Evolutionary conservation across 2,329 filamentous ascomycete genomes (phyloP).

Genomic region (Colletotrichum paranaense): DNA sequence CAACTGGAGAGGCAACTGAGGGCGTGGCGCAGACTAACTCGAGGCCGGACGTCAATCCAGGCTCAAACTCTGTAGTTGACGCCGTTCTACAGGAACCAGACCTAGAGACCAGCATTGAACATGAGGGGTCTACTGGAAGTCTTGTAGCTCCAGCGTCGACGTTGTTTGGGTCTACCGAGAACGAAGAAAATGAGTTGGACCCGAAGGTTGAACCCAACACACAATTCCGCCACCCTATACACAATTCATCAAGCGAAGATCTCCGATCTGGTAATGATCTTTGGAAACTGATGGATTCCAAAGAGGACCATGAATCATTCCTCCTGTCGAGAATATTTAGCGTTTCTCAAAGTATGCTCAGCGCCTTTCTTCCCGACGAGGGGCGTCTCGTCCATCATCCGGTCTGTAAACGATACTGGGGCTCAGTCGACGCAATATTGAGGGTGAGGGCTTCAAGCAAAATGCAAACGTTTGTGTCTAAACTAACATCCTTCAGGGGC

Average conservation of each 20-base stretch:
- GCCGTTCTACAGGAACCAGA: neutral
- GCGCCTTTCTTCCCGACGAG: constrained; percentile 2
- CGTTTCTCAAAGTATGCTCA: neutral
- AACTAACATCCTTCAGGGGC: neutral
- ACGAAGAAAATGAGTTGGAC: neutral
- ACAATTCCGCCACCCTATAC: too few relatives aligned
- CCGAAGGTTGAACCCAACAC: neutral
- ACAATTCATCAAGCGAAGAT: neutral
- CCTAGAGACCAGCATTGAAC: neutral
- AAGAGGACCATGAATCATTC: neutral
- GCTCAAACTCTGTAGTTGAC: neutral
- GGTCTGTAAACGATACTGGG: constrained; percentile 37
- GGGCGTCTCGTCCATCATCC: neutral
- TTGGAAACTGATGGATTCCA: neutral
- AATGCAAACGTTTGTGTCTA: neutral
- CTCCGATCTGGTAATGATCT: neutral
- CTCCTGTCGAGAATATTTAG: neutral
- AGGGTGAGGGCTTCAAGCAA: constrained; percentile 23
- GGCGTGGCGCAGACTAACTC: too few relatives aligned
- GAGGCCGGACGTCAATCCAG: neutral
- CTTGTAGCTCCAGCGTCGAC: neutral
- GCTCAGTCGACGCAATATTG: constrained; percentile 35
- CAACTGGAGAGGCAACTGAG: neutral
- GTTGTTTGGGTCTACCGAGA: neutral
- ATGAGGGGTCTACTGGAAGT: neutral